Percentiles rank a stretch among this genome's conserved stretches.
phyloP scores from a whole-genome alignment of 495 filamentous ascomycete genomes.

The Acidiella bohemica region DNA sequence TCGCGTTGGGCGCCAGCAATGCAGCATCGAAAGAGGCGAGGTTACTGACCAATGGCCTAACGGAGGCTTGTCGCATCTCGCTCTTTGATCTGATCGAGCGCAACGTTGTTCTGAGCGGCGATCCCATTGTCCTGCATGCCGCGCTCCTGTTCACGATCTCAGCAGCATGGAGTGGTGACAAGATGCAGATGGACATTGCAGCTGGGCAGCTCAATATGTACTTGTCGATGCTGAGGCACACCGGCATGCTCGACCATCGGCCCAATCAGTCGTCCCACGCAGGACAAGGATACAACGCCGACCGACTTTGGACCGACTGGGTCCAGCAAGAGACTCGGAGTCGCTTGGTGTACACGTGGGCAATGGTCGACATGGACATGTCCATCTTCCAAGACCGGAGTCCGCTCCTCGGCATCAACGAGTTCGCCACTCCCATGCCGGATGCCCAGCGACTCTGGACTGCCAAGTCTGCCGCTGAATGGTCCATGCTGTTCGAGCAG shows the following conservation, averaged over 20 bases:
- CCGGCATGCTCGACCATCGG: constrained; percentile 39
- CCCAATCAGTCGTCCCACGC: constrained; percentile 11
- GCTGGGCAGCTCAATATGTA: constrained; percentile 60
- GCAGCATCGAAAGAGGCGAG: constrained; percentile 44
- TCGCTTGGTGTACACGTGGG: constrained; percentile 51
- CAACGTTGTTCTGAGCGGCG: constrained; percentile 45
- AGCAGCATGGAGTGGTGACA: constrained; percentile 53
- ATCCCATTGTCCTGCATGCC: constrained; percentile 43
- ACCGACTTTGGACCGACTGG: constrained; percentile 44
- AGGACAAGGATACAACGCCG: constrained; percentile 29
- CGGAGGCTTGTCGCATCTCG: constrained; percentile 51
- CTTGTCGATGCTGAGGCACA: constrained; percentile 47
- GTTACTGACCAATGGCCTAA: constrained; percentile 46
- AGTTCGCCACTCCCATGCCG: constrained; percentile 45
- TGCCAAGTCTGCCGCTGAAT: constrained; percentile 30
- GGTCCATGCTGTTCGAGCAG: constrained; percentile 38
- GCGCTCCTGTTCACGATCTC: constrained; percentile 48
- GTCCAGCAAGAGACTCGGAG: constrained; percentile 43
- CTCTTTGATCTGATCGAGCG: constrained; percentile 53
- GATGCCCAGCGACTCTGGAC: constrained; percentile 42
- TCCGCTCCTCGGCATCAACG: constrained; percentile 43
- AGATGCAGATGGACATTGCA: constrained; percentile 58
- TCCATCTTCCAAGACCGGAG: constrained; percentile 48
- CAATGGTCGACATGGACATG: constrained; percentile 53
- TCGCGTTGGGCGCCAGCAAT: constrained; percentile 47